Conservation (phyloP, 257 asterid species). For the Verbascum thapsus region DNA sequence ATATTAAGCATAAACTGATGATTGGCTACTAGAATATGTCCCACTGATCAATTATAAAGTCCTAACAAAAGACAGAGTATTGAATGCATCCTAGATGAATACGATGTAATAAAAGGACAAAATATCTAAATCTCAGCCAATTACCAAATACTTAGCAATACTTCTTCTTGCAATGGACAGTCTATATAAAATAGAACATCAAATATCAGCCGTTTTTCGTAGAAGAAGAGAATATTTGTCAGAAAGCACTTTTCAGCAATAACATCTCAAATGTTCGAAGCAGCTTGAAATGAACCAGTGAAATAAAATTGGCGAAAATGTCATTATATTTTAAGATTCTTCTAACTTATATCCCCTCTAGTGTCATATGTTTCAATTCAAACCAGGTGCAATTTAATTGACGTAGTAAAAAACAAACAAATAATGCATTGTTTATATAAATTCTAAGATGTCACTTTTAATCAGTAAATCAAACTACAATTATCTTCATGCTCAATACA, state of each 20-base stretch:
- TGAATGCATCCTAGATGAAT: background rate
- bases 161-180: background rate
- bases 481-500: background rate
- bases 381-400: conserved; percentile 1
- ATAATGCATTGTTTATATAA: background rate
- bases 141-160: background rate
- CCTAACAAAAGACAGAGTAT: background rate
- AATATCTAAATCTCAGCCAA: background rate
- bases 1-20: too few species aligned
- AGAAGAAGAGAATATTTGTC: background rate
- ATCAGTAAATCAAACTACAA: too few species aligned
- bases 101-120: conserved; percentile 16
- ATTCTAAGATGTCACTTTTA: too few species aligned
- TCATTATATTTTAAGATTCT: conserved; percentile 11
- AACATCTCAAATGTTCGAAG: background rate
- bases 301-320: background rate
- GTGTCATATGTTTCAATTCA: background rate
- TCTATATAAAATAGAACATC: background rate
- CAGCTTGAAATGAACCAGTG: background rate
- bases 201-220: background rate
- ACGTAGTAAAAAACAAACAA: conserved; percentile 1
- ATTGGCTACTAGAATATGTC: background rate
- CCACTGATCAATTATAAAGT: background rate
- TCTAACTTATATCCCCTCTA: background rate
- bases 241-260: background rate